phyloP scores from a whole-genome alignment of 345 rosid genomes.

The Gossypium arboreum region DNA sequence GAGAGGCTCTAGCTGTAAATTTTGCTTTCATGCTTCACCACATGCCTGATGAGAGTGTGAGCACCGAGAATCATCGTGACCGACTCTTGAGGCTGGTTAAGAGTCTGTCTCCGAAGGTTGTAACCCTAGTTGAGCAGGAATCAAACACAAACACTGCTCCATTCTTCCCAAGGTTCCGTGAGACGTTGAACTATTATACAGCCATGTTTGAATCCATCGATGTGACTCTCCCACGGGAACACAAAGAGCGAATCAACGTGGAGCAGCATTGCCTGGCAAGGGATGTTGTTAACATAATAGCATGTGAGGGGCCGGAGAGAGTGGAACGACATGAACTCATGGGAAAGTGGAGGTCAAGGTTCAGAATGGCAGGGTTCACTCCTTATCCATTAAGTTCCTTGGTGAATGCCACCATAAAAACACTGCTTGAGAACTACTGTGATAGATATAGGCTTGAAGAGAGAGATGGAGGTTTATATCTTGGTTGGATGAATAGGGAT shows the following conservation, averaged over 20 bases:
- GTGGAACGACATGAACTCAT: constrained; percentile 78
- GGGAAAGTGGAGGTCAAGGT: constrained; percentile 74
- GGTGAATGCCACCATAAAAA: constrained; percentile 66
- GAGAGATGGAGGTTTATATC: constrained; percentile 68
- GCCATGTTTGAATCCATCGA: constrained; percentile 93
- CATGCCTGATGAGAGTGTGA: constrained; percentile 90
- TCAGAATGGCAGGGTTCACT: constrained; percentile 80
- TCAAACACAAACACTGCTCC: constrained; percentile 86
- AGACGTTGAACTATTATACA: constrained; percentile 63
- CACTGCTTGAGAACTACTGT: constrained; percentile 56
- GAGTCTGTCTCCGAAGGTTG: constrained; percentile 73
- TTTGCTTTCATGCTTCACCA: constrained; percentile 84
- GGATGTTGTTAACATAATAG: constrained; percentile 83
- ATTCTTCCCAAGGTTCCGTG: constrained; percentile 73
- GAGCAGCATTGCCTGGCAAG: constrained; percentile 93
- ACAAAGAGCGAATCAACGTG: constrained; percentile 69
- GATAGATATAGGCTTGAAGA: constrained; percentile 65
- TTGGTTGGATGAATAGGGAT: constrained; percentile 85
- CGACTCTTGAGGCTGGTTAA: constrained; percentile 65
- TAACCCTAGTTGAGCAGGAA: constrained; percentile 90
- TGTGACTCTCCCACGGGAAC: constrained; percentile 64
- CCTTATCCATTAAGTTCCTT: constrained; percentile 75
- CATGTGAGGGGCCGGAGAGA: constrained; percentile 88
- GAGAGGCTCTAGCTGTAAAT: constrained; percentile 81
- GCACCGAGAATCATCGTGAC: constrained; percentile 72